Conservation (phyloP, 2,329 filamentous ascomycete species). For the Neonectria ditissima region DNA sequence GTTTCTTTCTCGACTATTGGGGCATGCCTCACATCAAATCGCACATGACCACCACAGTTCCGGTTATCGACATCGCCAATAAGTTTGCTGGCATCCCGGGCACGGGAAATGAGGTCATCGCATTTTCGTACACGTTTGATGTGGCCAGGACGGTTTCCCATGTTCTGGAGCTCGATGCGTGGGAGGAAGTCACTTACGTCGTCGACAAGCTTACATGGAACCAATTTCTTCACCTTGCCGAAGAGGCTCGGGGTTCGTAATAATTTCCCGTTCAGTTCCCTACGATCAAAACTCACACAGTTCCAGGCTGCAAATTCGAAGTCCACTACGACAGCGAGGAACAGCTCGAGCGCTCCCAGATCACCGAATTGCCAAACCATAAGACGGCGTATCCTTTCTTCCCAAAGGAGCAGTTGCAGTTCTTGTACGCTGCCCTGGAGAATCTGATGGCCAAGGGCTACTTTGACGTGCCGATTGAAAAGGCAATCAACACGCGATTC, state of each 20-base stretch:
- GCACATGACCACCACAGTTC: slow-evolving; percentile 53
- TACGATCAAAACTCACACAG: not conserved
- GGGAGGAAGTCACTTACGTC: slow-evolving; percentile 54
- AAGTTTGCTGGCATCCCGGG: slow-evolving; percentile 62
- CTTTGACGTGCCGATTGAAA: slow-evolving; percentile 12
- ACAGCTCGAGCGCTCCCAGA: slow-evolving; percentile 5
- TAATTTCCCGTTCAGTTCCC: no score
- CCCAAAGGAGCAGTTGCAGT: slow-evolving; percentile 15
- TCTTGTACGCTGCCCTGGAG: not conserved
- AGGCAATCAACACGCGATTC: slow-evolving; percentile 5
- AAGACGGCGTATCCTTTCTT: slow-evolving; percentile 5
- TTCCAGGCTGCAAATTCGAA: slow-evolving; percentile 10
- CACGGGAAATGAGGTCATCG: slow-evolving; percentile 56
- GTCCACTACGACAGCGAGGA: not conserved
- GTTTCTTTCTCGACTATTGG: slow-evolving; percentile 61
- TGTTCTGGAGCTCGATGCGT: slow-evolving; percentile 55
- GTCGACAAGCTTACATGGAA: slow-evolving; percentile 58
- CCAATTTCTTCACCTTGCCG: slow-evolving; percentile 56
- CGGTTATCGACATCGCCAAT: slow-evolving; percentile 58
- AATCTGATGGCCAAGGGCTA: not conserved
- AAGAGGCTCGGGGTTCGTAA: slow-evolving; percentile 54
- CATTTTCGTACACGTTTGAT: slow-evolving; percentile 63
- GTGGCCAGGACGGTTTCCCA: slow-evolving; percentile 59
- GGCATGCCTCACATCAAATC: slow-evolving; percentile 52
- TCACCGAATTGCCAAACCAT: slow-evolving; percentile 19